phyloP scores from a whole-genome alignment of 352 stramenopile species.

The Phytophthora melonis region DNA sequence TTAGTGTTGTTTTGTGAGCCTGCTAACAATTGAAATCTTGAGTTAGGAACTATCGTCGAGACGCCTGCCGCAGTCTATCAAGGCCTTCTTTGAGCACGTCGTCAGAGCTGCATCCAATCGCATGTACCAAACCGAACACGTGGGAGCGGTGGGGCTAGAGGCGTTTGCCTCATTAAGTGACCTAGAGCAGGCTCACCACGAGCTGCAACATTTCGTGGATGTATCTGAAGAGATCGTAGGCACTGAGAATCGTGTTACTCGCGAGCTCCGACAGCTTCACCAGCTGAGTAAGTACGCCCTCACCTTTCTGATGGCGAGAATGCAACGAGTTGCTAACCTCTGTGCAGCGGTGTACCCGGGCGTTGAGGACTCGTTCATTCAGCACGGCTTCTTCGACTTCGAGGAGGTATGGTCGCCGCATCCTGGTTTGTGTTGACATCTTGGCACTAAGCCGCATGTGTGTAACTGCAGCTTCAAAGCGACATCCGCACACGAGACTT shows the following conservation, averaged over 20 bases:
- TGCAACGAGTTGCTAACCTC: conserved; percentile 5
- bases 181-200: conserved; percentile 21
- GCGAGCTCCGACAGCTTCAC: conserved; percentile 34
- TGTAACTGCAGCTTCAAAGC: conserved; percentile 34
- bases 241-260: conserved; percentile 25
- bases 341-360: conserved; percentile 31
- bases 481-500: conserved; percentile 40
- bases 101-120: conserved; percentile 32
- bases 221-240: conserved; percentile 27
- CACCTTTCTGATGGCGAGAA: background rate
- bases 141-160: background rate
- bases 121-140: conserved; percentile 22
- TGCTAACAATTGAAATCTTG: background rate
- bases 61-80: conserved; percentile 46
- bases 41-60: conserved; percentile 47
- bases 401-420: conserved; percentile 24
- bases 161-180: conserved; percentile 4
- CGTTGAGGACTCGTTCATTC: conserved; percentile 28
- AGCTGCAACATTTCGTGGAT: conserved; percentile 24
- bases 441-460: background rate
- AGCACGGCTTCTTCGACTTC: conserved; percentile 30
- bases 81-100: conserved; percentile 50
- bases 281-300: conserved; percentile 32
- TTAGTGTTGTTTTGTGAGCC: background rate
- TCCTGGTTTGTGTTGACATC: background rate